These are phyloP conservation scores for Pseudogymnoascus verrucosus DNA, from an alignment of 2,329 filamentous ascomycete species.

Conservation along the genomic window DNA sequence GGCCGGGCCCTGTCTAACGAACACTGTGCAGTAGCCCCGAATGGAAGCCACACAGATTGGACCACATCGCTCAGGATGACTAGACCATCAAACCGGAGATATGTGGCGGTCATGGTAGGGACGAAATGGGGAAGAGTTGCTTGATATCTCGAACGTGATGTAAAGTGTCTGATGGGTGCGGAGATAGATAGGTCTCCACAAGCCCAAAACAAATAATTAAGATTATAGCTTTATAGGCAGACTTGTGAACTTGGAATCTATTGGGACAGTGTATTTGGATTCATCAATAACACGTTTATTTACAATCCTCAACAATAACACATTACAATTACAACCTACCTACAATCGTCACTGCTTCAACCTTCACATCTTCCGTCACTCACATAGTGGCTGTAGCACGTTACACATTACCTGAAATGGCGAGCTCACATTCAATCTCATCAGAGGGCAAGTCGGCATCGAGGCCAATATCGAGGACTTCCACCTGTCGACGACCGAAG, in stretches of 20 bases:
- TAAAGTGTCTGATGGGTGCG: not conserved
- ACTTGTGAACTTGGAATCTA: not conserved
- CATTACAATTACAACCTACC: not conserved
- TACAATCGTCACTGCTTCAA: not conserved
- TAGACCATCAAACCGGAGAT: not conserved
- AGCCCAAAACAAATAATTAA: conserved; percentile 1
- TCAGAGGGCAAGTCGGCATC: conserved; percentile 26
- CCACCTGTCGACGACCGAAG: conserved; percentile 40
- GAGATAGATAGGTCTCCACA: conserved; percentile 5
- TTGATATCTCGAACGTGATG: conserved; percentile 3
- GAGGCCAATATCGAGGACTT: conserved; percentile 33
- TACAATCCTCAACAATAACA: not conserved
- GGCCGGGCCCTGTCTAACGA: conserved; percentile 7
- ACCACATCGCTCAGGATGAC: conserved; percentile 7
- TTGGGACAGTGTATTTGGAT: not conserved
- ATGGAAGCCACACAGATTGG: conserved; percentile 7
- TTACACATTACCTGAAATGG: conserved; percentile 2
- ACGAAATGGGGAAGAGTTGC: not conserved
- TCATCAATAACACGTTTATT: not conserved
- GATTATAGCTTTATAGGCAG: not conserved
- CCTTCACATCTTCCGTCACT: not conserved
- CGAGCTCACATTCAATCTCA: not conserved
- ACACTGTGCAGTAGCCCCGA: not conserved
- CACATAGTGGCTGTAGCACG: not conserved
- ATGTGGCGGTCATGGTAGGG: conserved; percentile 8